Evolutionary conservation across 305 asterid species (phyloP).

Genomic region (Monarda citriodora): DNA sequence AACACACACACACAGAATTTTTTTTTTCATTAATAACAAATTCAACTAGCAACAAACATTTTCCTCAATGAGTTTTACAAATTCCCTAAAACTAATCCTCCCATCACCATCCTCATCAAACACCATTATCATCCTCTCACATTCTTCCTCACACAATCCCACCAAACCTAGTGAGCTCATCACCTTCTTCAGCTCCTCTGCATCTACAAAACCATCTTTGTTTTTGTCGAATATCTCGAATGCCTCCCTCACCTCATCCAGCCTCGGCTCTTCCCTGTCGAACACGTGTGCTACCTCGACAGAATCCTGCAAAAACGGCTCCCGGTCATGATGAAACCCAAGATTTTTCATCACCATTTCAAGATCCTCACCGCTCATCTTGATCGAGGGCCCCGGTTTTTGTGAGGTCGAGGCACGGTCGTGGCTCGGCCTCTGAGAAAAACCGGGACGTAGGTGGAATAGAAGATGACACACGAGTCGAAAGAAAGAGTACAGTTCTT

Average conservation of each 20-base stretch:
- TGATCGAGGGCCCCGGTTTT: background rate
- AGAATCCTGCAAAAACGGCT: background rate
- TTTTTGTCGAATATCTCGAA: conserved; percentile 55
- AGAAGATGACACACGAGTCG: conserved; percentile 3
- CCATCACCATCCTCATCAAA: conserved; percentile 50
- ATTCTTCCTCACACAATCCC: conserved; percentile 28
- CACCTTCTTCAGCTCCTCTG: conserved; percentile 43
- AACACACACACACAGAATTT: too few species aligned
- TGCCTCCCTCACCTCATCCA: conserved; percentile 58
- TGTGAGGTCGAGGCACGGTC: background rate
- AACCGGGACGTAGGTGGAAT: conserved; percentile 2
- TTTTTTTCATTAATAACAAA: too few species aligned
- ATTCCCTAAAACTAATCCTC: conserved; percentile 46
- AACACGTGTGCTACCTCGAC: conserved; percentile 35
- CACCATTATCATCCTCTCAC: conserved; percentile 49
- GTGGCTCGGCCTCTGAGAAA: background rate
- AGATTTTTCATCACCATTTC: conserved; percentile 26
- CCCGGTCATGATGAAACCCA: conserved; percentile 11
- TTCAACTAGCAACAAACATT: conserved; percentile 21
- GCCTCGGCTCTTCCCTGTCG: conserved; percentile 33
- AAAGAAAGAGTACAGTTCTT: conserved; percentile 27
- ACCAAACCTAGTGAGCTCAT: conserved; percentile 39
- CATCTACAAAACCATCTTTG: conserved; percentile 65
- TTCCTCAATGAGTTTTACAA: conserved; percentile 53
- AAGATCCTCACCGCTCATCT: conserved; percentile 11